phyloP scores from a whole-genome alignment of 805 yeast genomes.

The Priceomyces carsonii region DNA sequence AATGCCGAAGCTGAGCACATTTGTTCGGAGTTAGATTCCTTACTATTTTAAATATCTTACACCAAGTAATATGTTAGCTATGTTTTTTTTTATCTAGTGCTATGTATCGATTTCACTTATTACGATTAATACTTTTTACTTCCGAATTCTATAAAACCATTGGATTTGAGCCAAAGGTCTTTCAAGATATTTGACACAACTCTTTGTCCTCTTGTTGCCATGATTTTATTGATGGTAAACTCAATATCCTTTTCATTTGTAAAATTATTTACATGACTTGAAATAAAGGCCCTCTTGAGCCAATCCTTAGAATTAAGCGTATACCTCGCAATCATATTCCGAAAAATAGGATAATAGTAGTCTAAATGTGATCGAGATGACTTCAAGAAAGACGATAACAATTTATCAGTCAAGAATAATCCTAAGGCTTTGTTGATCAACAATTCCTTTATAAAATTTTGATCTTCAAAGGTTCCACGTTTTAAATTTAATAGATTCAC shows the following conservation, averaged over 20 bases:
- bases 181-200: conserved; percentile 58
- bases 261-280: conserved; percentile 14
- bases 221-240: conserved; percentile 51
- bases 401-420: conserved; percentile 23
- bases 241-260: conserved; percentile 32
- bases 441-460: conserved; percentile 23
- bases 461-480: conserved; percentile 46
- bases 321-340: conserved; percentile 47
- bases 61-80: too few species aligned
- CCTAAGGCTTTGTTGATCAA: conserved; percentile 26
- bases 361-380: conserved; percentile 63
- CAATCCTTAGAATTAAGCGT: conserved; percentile 51
- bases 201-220: conserved; percentile 66
- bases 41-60: too few species aligned
- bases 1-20: conserved; percentile 61
- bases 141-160: conserved; percentile 50
- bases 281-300: conserved; percentile 23
- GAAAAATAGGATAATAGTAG: conserved; percentile 52
- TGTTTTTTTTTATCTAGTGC: too few species aligned
- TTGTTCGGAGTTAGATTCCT: conserved; percentile 43
- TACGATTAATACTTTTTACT: conserved; percentile 6
- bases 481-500: conserved; percentile 44
- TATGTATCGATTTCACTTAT: too few species aligned
- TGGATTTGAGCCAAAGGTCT: conserved; percentile 64
- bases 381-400: conserved; percentile 35